These are phyloP conservation scores for Aureobasidium melanogenum DNA, from an alignment of 2,329 filamentous ascomycete species.

Conservation along the genomic window DNA sequence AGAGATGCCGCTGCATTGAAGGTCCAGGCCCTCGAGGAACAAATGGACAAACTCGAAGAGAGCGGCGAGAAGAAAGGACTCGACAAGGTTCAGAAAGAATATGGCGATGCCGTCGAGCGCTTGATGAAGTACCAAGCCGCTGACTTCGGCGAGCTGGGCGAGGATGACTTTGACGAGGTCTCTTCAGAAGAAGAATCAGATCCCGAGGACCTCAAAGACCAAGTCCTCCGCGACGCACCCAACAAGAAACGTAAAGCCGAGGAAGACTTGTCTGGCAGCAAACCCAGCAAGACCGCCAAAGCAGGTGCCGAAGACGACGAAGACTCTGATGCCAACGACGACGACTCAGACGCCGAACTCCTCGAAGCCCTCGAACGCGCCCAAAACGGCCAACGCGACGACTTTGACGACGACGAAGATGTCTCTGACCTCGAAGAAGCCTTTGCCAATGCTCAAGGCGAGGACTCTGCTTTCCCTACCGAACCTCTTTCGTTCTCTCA, in stretches of 20 bases:
- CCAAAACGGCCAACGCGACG: constrained; percentile 2
- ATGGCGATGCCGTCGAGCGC: neutral
- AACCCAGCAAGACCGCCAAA: neutral
- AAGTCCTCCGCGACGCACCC: neutral
- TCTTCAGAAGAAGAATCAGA: constrained; percentile 5
- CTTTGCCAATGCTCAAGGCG: neutral
- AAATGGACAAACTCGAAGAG: neutral
- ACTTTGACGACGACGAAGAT: neutral
- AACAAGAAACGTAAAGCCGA: neutral
- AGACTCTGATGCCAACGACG: constrained; percentile 6
- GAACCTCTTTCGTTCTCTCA: constrained; percentile 11
- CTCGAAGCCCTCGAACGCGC: constrained; percentile 3
- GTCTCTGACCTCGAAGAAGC: neutral
- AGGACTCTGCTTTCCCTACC: neutral
- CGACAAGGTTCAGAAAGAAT: neutral
- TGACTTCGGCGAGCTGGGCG: neutral
- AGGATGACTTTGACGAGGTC: constrained; percentile 2
- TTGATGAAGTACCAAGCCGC: constrained; percentile 3
- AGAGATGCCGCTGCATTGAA: constrained; percentile 1
- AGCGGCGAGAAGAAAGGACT: neutral
- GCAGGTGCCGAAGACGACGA: neutral
- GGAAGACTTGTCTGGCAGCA: neutral
- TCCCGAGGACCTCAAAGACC: neutral
- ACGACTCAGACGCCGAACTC: constrained; percentile 8
- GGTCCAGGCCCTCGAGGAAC: constrained; percentile 4